phyloP scores from a whole-genome alignment of 352 stramenopile species.

The Pythium brachiatum region DNA sequence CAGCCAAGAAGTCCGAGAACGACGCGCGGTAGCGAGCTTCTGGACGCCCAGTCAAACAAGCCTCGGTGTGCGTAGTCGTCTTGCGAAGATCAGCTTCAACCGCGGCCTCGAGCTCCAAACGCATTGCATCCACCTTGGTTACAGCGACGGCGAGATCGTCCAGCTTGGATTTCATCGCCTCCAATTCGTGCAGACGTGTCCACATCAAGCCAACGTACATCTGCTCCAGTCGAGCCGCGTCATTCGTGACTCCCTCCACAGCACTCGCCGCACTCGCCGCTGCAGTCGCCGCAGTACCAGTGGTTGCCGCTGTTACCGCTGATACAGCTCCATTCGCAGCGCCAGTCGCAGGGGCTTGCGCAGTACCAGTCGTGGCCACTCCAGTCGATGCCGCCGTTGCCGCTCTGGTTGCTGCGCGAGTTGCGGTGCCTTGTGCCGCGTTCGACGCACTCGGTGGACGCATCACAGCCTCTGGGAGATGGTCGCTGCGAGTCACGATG shows the following conservation, averaged over 20 bases:
- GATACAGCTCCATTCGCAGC: too few species aligned
- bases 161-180: too few species aligned
- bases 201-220: background rate
- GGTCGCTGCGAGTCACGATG: too few species aligned
- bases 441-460: too few species aligned
- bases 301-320: too few species aligned
- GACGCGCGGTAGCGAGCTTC: background rate
- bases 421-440: too few species aligned
- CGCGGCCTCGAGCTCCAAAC: background rate
- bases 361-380: too few species aligned
- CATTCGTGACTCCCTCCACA: background rate
- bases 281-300: too few species aligned
- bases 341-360: too few species aligned
- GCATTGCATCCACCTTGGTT: background rate
- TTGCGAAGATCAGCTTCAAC: background rate
- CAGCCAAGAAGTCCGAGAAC: background rate
- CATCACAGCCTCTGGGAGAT: too few species aligned
- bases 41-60: background rate
- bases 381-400: too few species aligned
- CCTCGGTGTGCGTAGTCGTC: background rate
- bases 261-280: background rate
- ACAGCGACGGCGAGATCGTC: background rate
- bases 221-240: background rate
- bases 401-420: too few species aligned
- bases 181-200: background rate